Conservation (phyloP, 169 alveolate species). For the Ichthyophthirius multifiliis region DNA sequence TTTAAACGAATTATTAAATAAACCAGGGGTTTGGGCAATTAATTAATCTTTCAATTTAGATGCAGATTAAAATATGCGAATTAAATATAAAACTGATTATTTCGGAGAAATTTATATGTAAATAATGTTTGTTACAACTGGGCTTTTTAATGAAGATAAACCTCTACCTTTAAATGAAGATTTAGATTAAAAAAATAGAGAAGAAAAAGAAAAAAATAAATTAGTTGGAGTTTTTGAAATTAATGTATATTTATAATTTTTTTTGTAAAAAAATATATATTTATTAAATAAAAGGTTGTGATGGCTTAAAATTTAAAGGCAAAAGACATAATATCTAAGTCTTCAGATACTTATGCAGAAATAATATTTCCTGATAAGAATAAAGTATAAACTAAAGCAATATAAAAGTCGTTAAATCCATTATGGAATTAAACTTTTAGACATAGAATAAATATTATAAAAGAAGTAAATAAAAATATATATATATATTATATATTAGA, state of each 20-base stretch:
- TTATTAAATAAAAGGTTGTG: neutral
- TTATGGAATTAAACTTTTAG: constrained; percentile 9
- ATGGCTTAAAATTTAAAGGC: neutral
- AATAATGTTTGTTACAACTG: constrained; percentile 25
- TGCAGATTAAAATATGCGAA: constrained; percentile 27
- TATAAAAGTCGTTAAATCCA: constrained; percentile 14
- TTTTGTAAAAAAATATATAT: neutral
- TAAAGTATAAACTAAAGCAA: neutral
- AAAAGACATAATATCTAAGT: neutral
- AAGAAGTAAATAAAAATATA: neutral
- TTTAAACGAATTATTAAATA: constrained; percentile 4
- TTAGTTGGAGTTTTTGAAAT: constrained; percentile 5
- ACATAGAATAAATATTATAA: neutral
- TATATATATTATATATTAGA: neutral
- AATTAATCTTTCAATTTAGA: constrained; percentile 9
- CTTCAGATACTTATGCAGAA: constrained; percentile 20
- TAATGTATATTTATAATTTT: neutral
- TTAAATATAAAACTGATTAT: constrained; percentile 17
- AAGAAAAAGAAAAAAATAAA: constrained; percentile 20
- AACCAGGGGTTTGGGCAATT: constrained; percentile 27
- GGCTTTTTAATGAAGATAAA: constrained; percentile 19
- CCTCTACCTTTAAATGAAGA: constrained; percentile 36
- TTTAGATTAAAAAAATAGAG: constrained; percentile 20
- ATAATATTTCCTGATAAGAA: constrained; percentile 6
- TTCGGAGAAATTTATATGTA: constrained; percentile 31